A percentile compares a stretch with the other conserved stretches of the same genome.
phyloP scores from a whole-genome alignment of 768 basidiomycete species.

The Phaeolepiota aurea region DNA sequence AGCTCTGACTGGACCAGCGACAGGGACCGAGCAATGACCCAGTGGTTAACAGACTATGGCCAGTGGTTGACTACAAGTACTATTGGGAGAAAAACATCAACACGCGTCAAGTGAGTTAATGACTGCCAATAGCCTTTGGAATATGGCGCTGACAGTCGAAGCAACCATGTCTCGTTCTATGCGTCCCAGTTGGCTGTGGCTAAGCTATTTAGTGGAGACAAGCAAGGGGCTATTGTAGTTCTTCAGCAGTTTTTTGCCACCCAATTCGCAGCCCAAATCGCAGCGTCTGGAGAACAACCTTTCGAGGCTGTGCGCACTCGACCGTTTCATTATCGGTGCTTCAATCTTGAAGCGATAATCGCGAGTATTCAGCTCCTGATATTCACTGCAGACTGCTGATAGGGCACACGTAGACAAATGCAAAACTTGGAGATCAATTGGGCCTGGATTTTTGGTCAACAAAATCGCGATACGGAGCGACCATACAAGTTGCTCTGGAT shows the following conservation, averaged over 20 bases:
- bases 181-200: slow-evolving; percentile 32
- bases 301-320: slow-evolving; percentile 46
- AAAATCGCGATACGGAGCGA: slow-evolving; percentile 38
- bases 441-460: slow-evolving; percentile 38
- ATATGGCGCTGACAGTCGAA: no score
- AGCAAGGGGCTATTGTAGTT: slow-evolving; percentile 24
- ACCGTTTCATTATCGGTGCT: slow-evolving; percentile 50
- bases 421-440: slow-evolving; percentile 45
- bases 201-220: slow-evolving; percentile 32
- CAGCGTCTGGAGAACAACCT: slow-evolving; percentile 46
- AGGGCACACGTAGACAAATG: slow-evolving; percentile 40
- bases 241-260: slow-evolving; percentile 32
- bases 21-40: slow-evolving; percentile 2
- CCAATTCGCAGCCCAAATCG: slow-evolving; percentile 39
- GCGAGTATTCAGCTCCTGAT: slow-evolving; percentile 23
- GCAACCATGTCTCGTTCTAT: slow-evolving; percentile 50
- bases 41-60: slow-evolving; percentile 19
- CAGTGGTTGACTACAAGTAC: slow-evolving; percentile 35
- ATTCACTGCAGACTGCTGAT: no score
- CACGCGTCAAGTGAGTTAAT: slow-evolving; percentile 38
- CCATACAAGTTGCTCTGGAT: slow-evolving; percentile 45
- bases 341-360: slow-evolving; percentile 52
- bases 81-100: slow-evolving; percentile 30
- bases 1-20: slow-evolving; percentile 33
- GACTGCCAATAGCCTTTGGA: no score